Conservation (phyloP, 257 asterid genomes). For the Mitragyna speciosa region DNA sequence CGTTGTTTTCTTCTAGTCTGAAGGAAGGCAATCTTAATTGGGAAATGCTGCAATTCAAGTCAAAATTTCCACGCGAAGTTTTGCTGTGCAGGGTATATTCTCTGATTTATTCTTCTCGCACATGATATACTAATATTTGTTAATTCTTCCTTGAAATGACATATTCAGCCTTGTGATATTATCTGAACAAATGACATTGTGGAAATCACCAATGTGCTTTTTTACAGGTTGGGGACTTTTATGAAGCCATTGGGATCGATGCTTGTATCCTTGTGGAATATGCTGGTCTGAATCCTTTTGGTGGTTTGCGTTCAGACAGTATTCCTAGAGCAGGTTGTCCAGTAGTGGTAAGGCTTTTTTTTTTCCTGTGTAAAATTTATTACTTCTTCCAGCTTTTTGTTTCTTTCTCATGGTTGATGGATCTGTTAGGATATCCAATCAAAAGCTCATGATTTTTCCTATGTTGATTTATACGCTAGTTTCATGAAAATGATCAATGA, state of each 20-base stretch:
- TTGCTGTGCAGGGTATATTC: constrained; percentile 82
- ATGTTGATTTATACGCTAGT: not conserved
- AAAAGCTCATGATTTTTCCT: not conserved
- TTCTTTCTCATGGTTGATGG: not conserved
- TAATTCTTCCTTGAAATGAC: not conserved
- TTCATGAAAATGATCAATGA: not conserved
- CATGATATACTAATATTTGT: constrained; percentile 18
- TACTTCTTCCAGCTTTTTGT: constrained; percentile 4
- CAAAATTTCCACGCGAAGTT: constrained; percentile 92
- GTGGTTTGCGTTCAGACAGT: constrained; percentile 88
- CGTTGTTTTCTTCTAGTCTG: constrained; percentile 49
- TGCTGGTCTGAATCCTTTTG: constrained; percentile 98
- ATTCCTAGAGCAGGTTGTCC: constrained; percentile 99
- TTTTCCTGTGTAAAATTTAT: constrained; percentile 4
- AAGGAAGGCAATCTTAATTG: constrained; percentile 96
- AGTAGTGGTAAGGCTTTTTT: constrained; percentile 60
- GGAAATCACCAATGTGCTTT: not conserved
- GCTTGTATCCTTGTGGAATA: constrained; percentile 97
- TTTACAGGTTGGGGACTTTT: constrained; percentile 90
- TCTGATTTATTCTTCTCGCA: constrained; percentile 18
- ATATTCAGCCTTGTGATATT: not conserved
- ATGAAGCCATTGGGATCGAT: constrained; percentile 92
- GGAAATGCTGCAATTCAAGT: constrained; percentile 93
- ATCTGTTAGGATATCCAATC: not conserved
- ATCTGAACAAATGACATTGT: not conserved